These are phyloP conservation scores for Physaria fendleri DNA, from an alignment of 345 rosid genomes.

Conservation along the genomic window DNA sequence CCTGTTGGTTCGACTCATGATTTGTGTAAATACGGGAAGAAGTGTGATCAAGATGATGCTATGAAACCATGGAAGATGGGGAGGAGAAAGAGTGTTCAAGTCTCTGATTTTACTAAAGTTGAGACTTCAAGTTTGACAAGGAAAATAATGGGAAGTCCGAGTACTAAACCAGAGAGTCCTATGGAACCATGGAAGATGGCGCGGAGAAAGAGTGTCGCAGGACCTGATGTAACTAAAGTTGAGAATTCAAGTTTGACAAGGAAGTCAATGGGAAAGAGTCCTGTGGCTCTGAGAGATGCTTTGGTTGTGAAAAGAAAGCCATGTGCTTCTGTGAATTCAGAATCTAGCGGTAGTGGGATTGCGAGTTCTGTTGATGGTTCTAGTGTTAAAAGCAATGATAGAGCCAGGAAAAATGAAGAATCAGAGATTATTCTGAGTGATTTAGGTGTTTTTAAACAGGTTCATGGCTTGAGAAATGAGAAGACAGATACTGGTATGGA, in stretches of 20 bases:
- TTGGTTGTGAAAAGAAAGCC: slow-evolving; percentile 16
- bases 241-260: slow-evolving; percentile 22
- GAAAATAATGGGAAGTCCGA: too few species aligned
- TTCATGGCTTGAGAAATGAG: slow-evolving; percentile 9
- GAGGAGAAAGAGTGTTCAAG: slow-evolving; percentile 20
- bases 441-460: slow-evolving; percentile 20
- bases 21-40: slow-evolving; percentile 52
- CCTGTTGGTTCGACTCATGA: slow-evolving; percentile 72
- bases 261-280: slow-evolving; percentile 16
- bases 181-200: slow-evolving; percentile 30
- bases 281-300: slow-evolving; percentile 15
- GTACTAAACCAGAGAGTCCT: too few species aligned
- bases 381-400: slow-evolving; percentile 22
- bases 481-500: too few species aligned
- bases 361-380: slow-evolving; percentile 16
- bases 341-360: not conserved
- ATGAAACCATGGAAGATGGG: slow-evolving; percentile 30
- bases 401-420: slow-evolving; percentile 15
- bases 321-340: slow-evolving; percentile 17
- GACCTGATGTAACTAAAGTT: slow-evolving; percentile 1
- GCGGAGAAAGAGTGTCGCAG: slow-evolving; percentile 20
- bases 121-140: too few species aligned
- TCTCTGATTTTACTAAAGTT: slow-evolving; percentile 1
- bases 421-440: slow-evolving; percentile 1
- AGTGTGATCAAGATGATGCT: slow-evolving; percentile 26